Base-by-base conservation (phyloP, 306 rosid species). In the Vigna hirtella region DNA sequence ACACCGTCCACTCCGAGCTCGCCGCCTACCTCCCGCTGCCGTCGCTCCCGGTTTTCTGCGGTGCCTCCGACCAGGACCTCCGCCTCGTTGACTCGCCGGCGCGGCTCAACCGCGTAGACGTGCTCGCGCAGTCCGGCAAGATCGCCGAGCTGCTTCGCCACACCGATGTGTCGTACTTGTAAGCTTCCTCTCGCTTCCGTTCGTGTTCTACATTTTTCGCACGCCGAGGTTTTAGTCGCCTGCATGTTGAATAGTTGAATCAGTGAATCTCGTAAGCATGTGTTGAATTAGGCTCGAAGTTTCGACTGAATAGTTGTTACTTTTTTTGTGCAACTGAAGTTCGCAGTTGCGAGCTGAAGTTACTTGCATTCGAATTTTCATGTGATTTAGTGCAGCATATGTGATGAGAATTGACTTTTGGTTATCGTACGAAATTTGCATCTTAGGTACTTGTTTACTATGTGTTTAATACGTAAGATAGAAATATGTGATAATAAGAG, bases 81-180 rank as follows among this genome's bases (percentile, higher is more conserved):
- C 86, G 83, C 24, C 85, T 96, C 67, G 79, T 88, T 38, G 98
- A 93, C 77, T 83, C 73, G 61, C 91, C 89, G 70, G 76, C 87
- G 81, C 71, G 74, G 74, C 71, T 80, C 76, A 79, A 82, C 70
- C 92, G 88, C 59, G 59, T 40, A 15, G 93, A 90, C 47, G 80
- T 85, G 72, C 90, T 91, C 36, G 82, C 92, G 18, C 94, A 88
- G 84, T 86, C 99, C 24, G 77, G 72, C 38, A 89, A 87, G 88
- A 93, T 96, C 69, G 94, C 94, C 24, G 98, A 96, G 83, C 90
- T 96, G 77, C 98, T 96, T 76, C 87, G 84, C 40, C 81, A 78
- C 67, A 88, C 99, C 9, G 99, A 93, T 57, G 96, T 93, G 20
- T 96, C 99, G 2, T 96, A 96, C 85, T 85, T 93, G 99, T 93